Evolutionary conservation across 306 rosid genomes (phyloP).

Genomic region (Ormosia emarginata): DNA sequence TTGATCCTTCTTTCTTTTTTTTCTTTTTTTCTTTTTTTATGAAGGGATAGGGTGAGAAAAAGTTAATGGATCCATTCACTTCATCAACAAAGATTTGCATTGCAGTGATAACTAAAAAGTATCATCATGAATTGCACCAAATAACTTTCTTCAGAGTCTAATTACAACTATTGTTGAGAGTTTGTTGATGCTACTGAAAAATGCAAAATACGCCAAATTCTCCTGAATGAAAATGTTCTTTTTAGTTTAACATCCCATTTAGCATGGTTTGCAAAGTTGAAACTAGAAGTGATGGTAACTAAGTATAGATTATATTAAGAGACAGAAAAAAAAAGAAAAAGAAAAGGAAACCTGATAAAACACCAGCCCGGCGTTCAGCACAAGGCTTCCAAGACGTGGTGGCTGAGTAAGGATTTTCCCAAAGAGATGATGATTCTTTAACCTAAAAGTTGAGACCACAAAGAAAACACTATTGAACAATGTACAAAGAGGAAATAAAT

Average conservation of each 20-base stretch:
- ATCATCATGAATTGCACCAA: neutral
- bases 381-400: slow-evolving; percentile 98
- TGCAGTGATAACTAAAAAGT: neutral
- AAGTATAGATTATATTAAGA: neutral
- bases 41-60: neutral
- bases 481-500: neutral
- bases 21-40: neutral
- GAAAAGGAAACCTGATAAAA: slow-evolving; percentile 56
- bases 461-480: neutral
- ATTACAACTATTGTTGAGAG: neutral
- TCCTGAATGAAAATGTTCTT: neutral
- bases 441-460: slow-evolving; percentile 43
- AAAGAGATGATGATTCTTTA: slow-evolving; percentile 84
- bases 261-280: neutral
- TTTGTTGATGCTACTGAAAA: neutral
- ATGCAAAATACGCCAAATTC: neutral
- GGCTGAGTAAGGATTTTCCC: slow-evolving; percentile 96
- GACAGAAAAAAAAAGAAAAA: neutral
- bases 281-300: neutral
- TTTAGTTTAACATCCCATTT: neutral
- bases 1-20: no score
- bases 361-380: slow-evolving; percentile 89
- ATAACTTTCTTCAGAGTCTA: neutral
- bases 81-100: neutral
- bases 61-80: neutral